Base-by-base conservation (phyloP, 1,284 basidiomycete genomes). In the Trichosporon faecale region DNA sequence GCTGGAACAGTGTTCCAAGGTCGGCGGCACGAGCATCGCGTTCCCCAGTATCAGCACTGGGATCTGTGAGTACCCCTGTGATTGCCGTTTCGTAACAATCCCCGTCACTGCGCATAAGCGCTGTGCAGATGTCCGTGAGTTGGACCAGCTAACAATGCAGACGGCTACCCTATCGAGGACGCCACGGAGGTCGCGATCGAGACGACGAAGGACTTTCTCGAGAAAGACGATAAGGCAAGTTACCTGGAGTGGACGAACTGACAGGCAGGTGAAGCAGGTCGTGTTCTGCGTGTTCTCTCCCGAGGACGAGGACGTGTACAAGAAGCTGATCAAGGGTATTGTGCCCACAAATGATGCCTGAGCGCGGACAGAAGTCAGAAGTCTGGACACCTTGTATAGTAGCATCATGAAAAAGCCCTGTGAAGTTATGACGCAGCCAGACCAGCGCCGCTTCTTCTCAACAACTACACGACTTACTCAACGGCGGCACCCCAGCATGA, bases 21-120 rank as follows among this genome's bases (percentile, higher is more conserved):
- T 90, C 69, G 85, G 85, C 21, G 83, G 91, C 46, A 88, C 87
- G 73, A 88, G 88, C 73, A 87, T 94, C 55, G 93, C 93, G 65
- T 81, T 75, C 66, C 77, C 77, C 14, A 75, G 75, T 73, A 74
- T 77, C 63, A 78, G 74, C 72, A 77, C 75, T 40, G 76, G 75
- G n/a, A 74, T 82, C 40, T 84, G 82, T 83, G 71, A 77, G 83
- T 81, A 1, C 40, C 18, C 40, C 40, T n/a, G 40, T 44, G 18
- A 44, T 44, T 5, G 18, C 18, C 40, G 40, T 44, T 44, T 3
- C 12, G 11, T n/a, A 16, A n/a, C 6, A 4, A 4, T 4, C 33
- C 5, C 33, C 4, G 33, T 33, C 33, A 33, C 33, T 16, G 2
- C 16, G 18, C 27, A 1, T 18, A 2, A 14, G n/a, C n/a, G n/a